phyloP scores from a whole-genome alignment of 495 filamentous ascomycete species.

The Apiosordaria backusii region DNA sequence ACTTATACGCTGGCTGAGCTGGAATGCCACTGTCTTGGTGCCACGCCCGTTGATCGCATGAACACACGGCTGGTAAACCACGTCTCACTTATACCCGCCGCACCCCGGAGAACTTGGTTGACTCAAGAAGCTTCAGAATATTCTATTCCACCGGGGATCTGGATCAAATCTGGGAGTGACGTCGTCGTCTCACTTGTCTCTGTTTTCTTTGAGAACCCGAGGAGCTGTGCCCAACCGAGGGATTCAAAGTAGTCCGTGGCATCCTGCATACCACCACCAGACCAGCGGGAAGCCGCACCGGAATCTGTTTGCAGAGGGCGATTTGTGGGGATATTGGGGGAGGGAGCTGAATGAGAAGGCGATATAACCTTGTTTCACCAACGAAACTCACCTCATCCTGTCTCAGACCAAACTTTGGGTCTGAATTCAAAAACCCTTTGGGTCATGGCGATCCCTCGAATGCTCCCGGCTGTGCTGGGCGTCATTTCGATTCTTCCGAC shows the following conservation, averaged over 20 bases:
- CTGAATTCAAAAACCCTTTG: conserved; percentile 7
- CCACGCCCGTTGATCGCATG: conserved; percentile 14
- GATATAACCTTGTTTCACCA: conserved; percentile 12
- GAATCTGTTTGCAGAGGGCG: not conserved
- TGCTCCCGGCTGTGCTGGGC: conserved; percentile 38
- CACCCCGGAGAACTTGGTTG: conserved; percentile 8
- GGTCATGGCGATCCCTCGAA: conserved; percentile 34
- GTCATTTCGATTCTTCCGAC: conserved; percentile 39
- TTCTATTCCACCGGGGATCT: conserved; percentile 1
- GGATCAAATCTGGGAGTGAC: not conserved
- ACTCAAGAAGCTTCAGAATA: not conserved
- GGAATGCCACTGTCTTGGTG: conserved; percentile 16
- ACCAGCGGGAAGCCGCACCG: not conserved
- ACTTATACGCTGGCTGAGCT: conserved; percentile 14
- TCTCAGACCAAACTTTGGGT: conserved; percentile 1
- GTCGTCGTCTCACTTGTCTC: too few relatives aligned
- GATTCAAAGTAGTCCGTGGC: not conserved
- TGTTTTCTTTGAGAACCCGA: too few relatives aligned
- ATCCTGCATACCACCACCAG: not conserved
- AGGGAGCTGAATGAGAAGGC: not conserved
- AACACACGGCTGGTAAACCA: conserved; percentile 31
- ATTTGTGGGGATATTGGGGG: not conserved
- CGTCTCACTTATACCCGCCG: conserved; percentile 22
- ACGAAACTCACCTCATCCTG: not conserved
- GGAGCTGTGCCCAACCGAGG: not conserved